These are phyloP conservation scores for Venturia nashicola DNA, from an alignment of 2,329 filamentous ascomycete genomes.

Conservation along the genomic window DNA sequence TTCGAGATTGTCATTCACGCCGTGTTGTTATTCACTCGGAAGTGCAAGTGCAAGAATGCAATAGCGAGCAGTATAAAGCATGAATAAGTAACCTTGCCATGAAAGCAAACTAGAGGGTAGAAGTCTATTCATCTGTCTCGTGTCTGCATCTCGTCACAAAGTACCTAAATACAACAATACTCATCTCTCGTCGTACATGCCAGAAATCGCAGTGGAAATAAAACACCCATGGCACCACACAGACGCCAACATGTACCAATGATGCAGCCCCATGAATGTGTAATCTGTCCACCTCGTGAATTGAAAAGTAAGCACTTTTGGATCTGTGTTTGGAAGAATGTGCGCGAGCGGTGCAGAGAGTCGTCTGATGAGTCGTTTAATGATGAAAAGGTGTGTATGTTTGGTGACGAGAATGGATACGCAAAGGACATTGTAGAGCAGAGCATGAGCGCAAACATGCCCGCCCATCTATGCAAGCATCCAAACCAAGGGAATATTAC, in stretches of 20 bases:
- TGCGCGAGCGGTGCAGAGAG: not conserved
- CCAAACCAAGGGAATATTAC: not conserved
- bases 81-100: too few species aligned
- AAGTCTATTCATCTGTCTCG: not conserved
- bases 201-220: not conserved
- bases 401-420: not conserved
- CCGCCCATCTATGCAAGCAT: conserved; percentile 1
- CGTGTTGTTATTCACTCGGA: too few species aligned
- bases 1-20: not conserved
- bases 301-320: conserved; percentile 1
- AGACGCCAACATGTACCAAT: not conserved
- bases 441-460: not conserved
- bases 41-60: too few species aligned
- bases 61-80: too few species aligned
- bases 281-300: not conserved
- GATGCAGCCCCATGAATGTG: not conserved
- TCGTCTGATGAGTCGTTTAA: not conserved
- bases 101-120: not conserved
- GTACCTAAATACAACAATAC: not conserved
- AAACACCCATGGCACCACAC: not conserved
- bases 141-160: not conserved
- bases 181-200: not conserved
- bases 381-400: not conserved
- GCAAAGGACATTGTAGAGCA: not conserved
- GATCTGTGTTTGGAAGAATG: not conserved